Evolutionary conservation across 176 grass and related monocot species (phyloP).

Genomic region (Dendrocalamus sinicus): DNA sequence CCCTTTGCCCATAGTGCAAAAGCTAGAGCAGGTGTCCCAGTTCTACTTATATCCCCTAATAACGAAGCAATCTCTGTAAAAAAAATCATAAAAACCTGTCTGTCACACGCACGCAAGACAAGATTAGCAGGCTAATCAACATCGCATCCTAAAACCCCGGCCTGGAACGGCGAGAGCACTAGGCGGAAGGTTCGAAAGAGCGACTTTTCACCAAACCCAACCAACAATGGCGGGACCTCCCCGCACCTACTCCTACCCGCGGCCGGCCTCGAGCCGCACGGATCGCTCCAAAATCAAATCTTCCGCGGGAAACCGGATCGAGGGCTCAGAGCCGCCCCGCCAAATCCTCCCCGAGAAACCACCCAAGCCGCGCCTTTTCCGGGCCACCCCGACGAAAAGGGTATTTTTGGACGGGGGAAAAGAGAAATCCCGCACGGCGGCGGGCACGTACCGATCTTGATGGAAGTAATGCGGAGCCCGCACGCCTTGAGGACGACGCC

Average conservation of each 20-base stretch:
- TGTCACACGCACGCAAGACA: not conserved
- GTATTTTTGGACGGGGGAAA: not conserved
- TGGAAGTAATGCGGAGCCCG: conserved; percentile 73
- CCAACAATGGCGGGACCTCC: conserved; percentile 28
- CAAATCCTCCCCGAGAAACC: not conserved
- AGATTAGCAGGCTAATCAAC: conserved; percentile 48
- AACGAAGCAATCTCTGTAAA: conserved; percentile 33
- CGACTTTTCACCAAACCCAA: conserved; percentile 53
- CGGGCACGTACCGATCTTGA: conserved; percentile 65
- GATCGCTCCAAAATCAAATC: conserved; percentile 49
- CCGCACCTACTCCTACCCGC: conserved; percentile 41
- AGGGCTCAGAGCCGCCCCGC: conserved; percentile 15
- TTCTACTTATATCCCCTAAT: not conserved
- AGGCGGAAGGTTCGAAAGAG: conserved; percentile 45
- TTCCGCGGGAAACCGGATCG: conserved; percentile 45
- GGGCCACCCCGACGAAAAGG: not conserved
- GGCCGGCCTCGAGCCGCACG: conserved; percentile 31
- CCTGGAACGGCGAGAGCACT: conserved; percentile 10
- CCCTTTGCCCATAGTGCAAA: not conserved
- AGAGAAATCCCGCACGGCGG: conserved; percentile 7
- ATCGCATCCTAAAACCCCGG: conserved; percentile 37
- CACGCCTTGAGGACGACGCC: conserved; percentile 70
- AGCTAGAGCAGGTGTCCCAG: not conserved
- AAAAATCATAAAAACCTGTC: conserved; percentile 8
- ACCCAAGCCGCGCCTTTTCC: conserved; percentile 18